Evolutionary conservation across 768 basidiomycete genomes (phyloP).

Genomic region (Tulasnella sp.): DNA sequence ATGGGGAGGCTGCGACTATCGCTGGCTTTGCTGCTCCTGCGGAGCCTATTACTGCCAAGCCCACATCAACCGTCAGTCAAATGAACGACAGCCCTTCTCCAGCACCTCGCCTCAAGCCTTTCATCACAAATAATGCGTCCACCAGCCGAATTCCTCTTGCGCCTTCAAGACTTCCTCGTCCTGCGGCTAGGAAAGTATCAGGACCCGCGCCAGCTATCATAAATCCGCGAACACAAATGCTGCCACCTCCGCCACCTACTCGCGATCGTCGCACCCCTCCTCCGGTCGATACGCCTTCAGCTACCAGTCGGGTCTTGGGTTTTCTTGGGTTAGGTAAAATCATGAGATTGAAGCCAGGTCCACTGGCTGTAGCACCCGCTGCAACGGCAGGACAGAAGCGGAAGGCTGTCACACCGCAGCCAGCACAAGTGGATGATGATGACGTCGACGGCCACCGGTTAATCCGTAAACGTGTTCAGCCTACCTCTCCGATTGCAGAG

Average conservation of each 20-base stretch:
- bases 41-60: neutral
- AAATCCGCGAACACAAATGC: neutral
- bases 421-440: neutral
- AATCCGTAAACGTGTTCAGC: neutral
- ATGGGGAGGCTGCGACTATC: conserved; percentile 8
- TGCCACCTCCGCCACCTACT: neutral
- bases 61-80: neutral
- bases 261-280: neutral
- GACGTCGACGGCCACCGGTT: neutral
- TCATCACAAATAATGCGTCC: neutral
- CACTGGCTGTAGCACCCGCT: neutral
- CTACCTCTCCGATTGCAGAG: neutral
- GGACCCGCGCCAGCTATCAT: neutral
- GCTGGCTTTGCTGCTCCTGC: neutral
- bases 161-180: neutral
- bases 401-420: neutral
- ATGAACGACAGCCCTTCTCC: neutral
- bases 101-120: neutral
- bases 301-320: conserved; percentile 10
- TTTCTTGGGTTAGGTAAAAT: conserved; percentile 12
- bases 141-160: conserved; percentile 2
- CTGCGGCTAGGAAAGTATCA: neutral
- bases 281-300: conserved; percentile 3
- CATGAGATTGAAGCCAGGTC: neutral
- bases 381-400: neutral